phyloP scores from a whole-genome alignment of 331 rosid species.

The Telfairia occidentalis region DNA sequence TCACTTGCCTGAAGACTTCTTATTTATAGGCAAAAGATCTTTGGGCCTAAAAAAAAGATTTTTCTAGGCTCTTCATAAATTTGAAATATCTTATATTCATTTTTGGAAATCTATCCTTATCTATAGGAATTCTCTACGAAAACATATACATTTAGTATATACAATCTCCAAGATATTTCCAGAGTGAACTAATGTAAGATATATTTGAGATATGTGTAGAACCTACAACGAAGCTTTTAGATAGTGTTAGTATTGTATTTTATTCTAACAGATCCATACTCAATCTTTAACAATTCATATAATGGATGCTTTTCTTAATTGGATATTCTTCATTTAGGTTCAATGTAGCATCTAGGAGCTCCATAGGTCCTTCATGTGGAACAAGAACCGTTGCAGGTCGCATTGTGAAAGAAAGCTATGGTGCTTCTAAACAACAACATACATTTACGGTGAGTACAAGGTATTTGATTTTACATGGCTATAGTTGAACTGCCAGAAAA shows the following conservation, averaged over 20 bases:
- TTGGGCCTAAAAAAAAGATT: too few species aligned
- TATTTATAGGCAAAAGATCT: too few species aligned
- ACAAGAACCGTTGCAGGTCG: slow-evolving; percentile 73
- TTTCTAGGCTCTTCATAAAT: too few species aligned
- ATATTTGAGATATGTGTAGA: background rate
- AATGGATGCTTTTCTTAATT: background rate
- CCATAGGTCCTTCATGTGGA: slow-evolving; percentile 62
- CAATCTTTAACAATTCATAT: background rate
- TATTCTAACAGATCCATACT: background rate
- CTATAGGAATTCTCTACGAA: too few species aligned
- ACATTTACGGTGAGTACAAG: slow-evolving; percentile 75
- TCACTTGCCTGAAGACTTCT: background rate
- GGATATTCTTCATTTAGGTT: slow-evolving; percentile 37
- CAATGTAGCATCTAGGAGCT: slow-evolving; percentile 62
- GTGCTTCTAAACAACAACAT: slow-evolving; percentile 86
- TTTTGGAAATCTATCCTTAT: too few species aligned
- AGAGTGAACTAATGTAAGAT: background rate
- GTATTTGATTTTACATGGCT: background rate
- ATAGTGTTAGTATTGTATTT: background rate
- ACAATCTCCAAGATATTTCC: background rate
- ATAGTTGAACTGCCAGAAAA: background rate
- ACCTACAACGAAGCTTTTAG: background rate
- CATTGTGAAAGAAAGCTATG: slow-evolving; percentile 85
- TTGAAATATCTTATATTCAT: too few species aligned
- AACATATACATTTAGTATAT: too few species aligned